phyloP scores from a whole-genome alignment of 225 moss, liverwort and hornwort species.

The Bryoerythrophyllum caledonicum region DNA sequence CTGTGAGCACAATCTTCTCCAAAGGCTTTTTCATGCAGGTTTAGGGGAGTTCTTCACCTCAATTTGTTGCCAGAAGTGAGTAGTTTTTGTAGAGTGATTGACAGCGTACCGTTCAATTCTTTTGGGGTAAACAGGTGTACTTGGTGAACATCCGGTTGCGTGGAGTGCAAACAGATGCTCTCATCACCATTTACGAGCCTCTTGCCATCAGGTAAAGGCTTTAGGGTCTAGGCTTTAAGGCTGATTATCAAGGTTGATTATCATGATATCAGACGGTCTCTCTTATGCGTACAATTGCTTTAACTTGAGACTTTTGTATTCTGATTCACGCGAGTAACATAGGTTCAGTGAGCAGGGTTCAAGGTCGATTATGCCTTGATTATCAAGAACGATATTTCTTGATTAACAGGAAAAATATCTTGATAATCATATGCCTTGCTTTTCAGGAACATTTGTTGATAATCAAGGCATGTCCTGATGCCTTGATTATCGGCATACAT shows the following conservation, averaged over 20 bases:
- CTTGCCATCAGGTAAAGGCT: slow-evolving; percentile 60
- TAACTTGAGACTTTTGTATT: not conserved
- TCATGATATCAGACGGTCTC: not conserved
- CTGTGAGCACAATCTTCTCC: not conserved
- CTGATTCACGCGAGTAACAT: not conserved
- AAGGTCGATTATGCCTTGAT: not conserved
- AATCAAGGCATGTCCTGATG: too few relatives aligned
- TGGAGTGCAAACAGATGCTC: slow-evolving; percentile 74
- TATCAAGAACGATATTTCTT: too few relatives aligned
- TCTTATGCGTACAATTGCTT: not conserved
- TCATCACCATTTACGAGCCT: slow-evolving; percentile 81
- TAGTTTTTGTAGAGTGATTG: not conserved
- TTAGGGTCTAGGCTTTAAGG: not conserved
- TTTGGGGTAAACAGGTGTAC: slow-evolving; percentile 60
- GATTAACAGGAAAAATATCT: too few relatives aligned
- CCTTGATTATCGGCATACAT: too few relatives aligned
- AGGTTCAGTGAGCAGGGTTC: slow-evolving; percentile 40
- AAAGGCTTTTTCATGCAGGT: not conserved
- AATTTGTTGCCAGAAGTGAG: not conserved
- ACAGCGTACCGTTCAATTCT: not conserved
- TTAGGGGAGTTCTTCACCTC: not conserved
- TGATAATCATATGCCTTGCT: too few relatives aligned
- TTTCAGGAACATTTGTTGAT: too few relatives aligned
- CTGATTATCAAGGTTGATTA: not conserved
- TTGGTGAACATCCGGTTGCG: slow-evolving; percentile 77